These are phyloP conservation scores for Argentina anserina DNA, from an alignment of 306 rosid species.

Conservation along the genomic window DNA sequence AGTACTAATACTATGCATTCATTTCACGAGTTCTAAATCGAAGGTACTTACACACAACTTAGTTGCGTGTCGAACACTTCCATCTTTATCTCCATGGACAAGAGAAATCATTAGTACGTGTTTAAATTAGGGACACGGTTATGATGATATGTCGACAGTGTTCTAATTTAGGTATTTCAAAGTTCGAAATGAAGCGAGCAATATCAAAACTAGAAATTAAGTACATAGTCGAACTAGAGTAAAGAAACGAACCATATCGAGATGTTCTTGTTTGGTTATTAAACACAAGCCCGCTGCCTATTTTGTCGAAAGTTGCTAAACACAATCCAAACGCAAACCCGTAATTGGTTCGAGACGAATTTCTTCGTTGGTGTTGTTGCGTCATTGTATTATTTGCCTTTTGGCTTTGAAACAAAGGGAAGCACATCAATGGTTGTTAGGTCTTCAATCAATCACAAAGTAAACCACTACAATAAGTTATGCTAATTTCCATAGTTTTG, in stretches of 20 bases:
- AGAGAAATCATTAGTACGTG: background rate
- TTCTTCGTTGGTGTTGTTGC: no score
- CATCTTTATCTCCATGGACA: background rate
- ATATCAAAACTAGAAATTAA: no score
- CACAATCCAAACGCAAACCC: no score
- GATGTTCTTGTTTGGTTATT: background rate
- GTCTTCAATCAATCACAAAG: background rate
- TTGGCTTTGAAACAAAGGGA: background rate
- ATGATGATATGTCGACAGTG: background rate
- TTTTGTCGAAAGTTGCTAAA: no score
- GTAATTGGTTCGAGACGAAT: no score
- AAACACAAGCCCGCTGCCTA: background rate
- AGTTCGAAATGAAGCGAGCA: background rate
- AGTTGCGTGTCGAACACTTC: background rate
- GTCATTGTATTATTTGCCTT: background rate
- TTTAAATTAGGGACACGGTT: background rate
- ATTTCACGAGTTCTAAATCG: background rate
- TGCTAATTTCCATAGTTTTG: background rate
- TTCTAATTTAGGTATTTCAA: background rate
- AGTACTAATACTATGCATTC: background rate
- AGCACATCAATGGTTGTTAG: background rate
- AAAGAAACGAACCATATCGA: background rate
- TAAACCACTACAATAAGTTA: background rate
- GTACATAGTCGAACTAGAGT: background rate
- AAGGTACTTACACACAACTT: background rate